Percentiles rank a stretch among this genome's conserved stretches.
These are phyloP conservation scores for Elongisporangium anandrum DNA, from an alignment of 352 stramenopile species.

Conservation along the genomic window DNA sequence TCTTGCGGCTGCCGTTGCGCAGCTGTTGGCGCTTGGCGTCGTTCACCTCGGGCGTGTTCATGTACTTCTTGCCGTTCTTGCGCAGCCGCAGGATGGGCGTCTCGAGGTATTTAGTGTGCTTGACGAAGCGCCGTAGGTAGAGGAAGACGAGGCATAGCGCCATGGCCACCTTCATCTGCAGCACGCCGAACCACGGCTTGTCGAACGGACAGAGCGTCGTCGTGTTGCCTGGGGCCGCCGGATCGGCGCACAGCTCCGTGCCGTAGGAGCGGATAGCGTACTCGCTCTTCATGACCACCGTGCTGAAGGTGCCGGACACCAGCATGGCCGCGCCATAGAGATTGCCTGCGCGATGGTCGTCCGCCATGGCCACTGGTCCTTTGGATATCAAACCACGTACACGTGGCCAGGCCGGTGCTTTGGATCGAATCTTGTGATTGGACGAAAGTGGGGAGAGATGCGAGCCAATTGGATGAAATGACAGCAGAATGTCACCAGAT, in stretches of 20 bases:
- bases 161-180: conserved; percentile 87
- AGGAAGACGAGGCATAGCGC: conserved; percentile 72
- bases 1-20: conserved; percentile 4
- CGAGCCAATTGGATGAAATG: neutral
- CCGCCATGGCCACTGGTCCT: neutral
- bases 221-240: conserved; percentile 14
- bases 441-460: neutral
- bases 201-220: conserved; percentile 73
- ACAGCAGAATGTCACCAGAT: neutral
- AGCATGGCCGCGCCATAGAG: conserved; percentile 68
- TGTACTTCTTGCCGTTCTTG: conserved; percentile 60
- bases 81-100: conserved; percentile 60
- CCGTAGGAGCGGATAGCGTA: conserved; percentile 61
- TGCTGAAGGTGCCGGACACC: conserved; percentile 79
- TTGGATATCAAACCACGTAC: neutral
- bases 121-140: conserved; percentile 50
- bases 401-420: neutral
- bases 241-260: conserved; percentile 46
- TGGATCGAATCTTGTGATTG: neutral
- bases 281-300: conserved; percentile 84
- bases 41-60: conserved; percentile 35
- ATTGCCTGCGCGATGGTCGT: conserved; percentile 24
- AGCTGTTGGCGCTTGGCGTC: conserved; percentile 33
- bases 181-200: conserved; percentile 84
- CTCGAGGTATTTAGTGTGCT: conserved; percentile 60